Percentiles rank a stretch among this genome's conserved stretches.
phyloP scores from a whole-genome alignment of 1,284 basidiomycete genomes.

The Ustilago cynodontis region DNA sequence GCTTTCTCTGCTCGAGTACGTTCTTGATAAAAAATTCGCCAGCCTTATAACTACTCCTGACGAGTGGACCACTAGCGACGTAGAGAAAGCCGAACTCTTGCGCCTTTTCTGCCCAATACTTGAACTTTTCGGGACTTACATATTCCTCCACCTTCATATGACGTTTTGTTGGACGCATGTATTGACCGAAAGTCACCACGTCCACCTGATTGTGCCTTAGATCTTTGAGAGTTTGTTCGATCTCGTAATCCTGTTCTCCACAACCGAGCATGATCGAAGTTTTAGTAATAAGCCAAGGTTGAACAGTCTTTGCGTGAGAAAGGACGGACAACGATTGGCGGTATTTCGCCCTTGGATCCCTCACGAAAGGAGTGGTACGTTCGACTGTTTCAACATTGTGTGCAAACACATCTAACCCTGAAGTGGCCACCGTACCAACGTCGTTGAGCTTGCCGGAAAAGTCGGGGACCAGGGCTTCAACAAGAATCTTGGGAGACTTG shows the following conservation, averaged over 20 bases:
- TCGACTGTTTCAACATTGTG: constrained; percentile 98
- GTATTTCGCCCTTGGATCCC: constrained; percentile 94
- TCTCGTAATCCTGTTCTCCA: constrained; percentile 87
- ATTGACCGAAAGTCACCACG: constrained; percentile 99
- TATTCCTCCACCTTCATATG: constrained; percentile 99
- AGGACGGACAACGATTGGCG: constrained; percentile 88
- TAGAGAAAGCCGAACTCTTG: constrained; percentile 96
- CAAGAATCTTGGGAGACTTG: constrained; percentile 94
- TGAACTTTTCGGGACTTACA: constrained; percentile 92
- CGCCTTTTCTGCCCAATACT: constrained; percentile 88
- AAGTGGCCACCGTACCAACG: constrained; percentile 86
- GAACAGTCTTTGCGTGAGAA: constrained; percentile 74
- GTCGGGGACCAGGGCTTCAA: constrained; percentile 96
- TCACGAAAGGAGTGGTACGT: constrained; percentile 90
- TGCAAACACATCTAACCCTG: constrained; percentile 96
- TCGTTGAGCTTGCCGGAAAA: constrained; percentile 83
- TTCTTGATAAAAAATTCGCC: constrained; percentile 71
- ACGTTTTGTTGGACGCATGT: constrained; percentile 98
- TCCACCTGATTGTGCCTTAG: constrained; percentile 89
- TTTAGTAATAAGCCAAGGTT: constrained; percentile 90
- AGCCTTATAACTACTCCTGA: constrained; percentile 95
- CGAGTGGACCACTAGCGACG: constrained; percentile 94
- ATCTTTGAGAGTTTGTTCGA: constrained; percentile 86
- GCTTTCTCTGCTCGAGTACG: constrained; percentile 56
- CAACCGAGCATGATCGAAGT: constrained; percentile 99